Conservation (phyloP, 2,329 filamentous ascomycete species). For the Neocucurbitaria cava region DNA sequence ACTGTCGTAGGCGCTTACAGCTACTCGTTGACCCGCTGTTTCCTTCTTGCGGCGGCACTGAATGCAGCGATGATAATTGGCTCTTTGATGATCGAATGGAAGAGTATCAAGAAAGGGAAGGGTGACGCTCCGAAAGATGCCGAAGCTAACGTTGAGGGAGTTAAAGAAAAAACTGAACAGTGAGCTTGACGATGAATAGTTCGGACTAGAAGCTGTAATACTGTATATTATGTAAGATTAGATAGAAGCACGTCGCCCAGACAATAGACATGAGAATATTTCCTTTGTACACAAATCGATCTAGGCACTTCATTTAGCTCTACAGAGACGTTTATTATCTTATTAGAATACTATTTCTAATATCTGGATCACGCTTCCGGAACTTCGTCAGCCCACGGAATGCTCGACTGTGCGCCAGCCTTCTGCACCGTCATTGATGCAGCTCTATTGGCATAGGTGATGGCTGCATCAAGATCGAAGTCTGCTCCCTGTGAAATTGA, state of each 20-base stretch:
- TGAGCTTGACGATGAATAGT: neutral
- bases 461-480: conserved; percentile 63
- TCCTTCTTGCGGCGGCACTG: conserved; percentile 65
- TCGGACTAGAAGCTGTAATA: neutral
- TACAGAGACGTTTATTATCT: too few relatives aligned
- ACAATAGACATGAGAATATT: too few relatives aligned
- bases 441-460: conserved; percentile 66
- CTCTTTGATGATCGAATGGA: conserved; percentile 65
- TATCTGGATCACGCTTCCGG: conserved; percentile 21
- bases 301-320: too few relatives aligned
- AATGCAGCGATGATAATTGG: conserved; percentile 62
- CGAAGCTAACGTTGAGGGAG: neutral
- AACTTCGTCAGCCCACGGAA: conserved; percentile 69
- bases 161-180: neutral
- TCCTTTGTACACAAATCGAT: too few relatives aligned
- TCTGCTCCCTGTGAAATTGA: conserved; percentile 50
- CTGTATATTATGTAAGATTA: neutral
- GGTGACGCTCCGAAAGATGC: neutral
- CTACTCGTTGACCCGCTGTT: conserved; percentile 62
- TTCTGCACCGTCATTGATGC: conserved; percentile 72
- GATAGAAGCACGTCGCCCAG: neutral
- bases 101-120: conserved; percentile 55
- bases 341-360: too few relatives aligned
- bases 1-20: conserved; percentile 70
- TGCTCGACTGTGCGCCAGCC: conserved; percentile 69